Evolutionary conservation across 495 filamentous ascomycete genomes (phyloP).

Genomic region (Penicillium arizonense): DNA sequence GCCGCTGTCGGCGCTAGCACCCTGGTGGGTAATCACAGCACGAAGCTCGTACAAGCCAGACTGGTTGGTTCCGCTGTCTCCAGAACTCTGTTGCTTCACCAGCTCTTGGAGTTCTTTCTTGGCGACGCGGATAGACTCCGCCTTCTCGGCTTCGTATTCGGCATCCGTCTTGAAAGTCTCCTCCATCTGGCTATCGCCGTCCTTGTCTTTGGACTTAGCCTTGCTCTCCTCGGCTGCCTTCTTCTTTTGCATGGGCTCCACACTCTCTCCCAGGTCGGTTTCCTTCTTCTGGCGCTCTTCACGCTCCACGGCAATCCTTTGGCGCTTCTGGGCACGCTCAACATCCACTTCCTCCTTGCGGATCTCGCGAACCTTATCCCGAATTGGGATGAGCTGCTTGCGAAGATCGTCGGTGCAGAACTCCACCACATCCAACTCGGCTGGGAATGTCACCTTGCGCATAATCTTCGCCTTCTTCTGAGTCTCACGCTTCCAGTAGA

Average conservation of each 20-base stretch:
- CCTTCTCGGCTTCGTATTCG: constrained; percentile 81
- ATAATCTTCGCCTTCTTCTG: constrained; percentile 99
- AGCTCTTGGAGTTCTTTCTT: constrained; percentile 82
- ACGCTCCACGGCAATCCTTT: constrained; percentile 69
- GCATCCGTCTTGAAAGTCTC: constrained; percentile 89
- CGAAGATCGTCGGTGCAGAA: constrained; percentile 90
- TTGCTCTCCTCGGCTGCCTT: constrained; percentile 52
- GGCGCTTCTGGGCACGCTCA: constrained; percentile 81
- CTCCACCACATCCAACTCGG: constrained; percentile 88
- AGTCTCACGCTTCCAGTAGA: constrained; percentile 92
- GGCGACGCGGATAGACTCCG: constrained; percentile 65
- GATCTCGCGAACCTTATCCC: constrained; percentile 93
- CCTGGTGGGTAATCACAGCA: constrained; percentile 96
- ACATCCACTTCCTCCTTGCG: constrained; percentile 92
- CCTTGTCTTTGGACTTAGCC: constrained; percentile 54
- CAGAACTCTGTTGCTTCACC: constrained; percentile 65
- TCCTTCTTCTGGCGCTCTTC: constrained; percentile 52
- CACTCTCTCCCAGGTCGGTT: constrained; percentile 26
- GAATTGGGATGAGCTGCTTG: constrained; percentile 79
- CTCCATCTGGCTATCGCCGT: constrained; percentile 68
- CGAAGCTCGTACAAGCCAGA: constrained; percentile 93
- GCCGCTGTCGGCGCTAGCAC: constrained; percentile 92
- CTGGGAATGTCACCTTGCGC: constrained; percentile 95
- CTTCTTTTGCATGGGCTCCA: constrained; percentile 51
- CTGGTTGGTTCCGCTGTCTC: constrained; percentile 81